Conservation (phyloP, 2,329 filamentous ascomycete genomes). For the Exophiala bonariae region DNA sequence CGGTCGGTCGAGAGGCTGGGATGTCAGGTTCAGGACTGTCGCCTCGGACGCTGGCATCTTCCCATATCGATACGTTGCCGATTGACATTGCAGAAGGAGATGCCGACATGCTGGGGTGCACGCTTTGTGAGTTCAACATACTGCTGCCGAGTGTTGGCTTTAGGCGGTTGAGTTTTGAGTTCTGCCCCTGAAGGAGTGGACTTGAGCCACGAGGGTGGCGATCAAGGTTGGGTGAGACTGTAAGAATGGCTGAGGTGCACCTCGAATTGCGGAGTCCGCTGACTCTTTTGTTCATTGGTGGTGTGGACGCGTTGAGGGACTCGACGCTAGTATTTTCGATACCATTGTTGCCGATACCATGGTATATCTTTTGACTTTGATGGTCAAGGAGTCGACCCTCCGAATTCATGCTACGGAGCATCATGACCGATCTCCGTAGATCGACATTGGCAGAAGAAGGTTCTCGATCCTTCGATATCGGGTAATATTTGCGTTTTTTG, state of each 20-base stretch:
- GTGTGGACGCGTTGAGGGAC: background rate
- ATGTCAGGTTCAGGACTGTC: slow-evolving; percentile 16
- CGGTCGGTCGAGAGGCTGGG: background rate
- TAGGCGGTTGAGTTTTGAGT: background rate
- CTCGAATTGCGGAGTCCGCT: slow-evolving; percentile 11
- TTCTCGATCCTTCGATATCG: slow-evolving; percentile 16
- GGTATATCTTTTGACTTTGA: slow-evolving; percentile 2
- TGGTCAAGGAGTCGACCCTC: slow-evolving; percentile 20
- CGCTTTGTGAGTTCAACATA: background rate
- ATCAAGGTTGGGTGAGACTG: slow-evolving; percentile 9
- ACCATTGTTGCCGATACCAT: background rate
- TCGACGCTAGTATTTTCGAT: background rate
- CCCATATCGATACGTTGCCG: slow-evolving; percentile 38
- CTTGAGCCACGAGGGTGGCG: slow-evolving; percentile 17
- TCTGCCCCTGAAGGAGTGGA: background rate
- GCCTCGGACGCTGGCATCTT: slow-evolving; percentile 33
- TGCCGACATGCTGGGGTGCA: slow-evolving; percentile 1
- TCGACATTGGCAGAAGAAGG: slow-evolving; percentile 31
- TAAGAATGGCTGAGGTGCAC: slow-evolving; percentile 10
- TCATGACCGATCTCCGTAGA: slow-evolving; percentile 35
- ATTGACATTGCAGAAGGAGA: slow-evolving; percentile 15
- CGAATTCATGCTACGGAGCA: slow-evolving; percentile 30
- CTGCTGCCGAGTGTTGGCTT: background rate
- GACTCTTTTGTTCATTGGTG: slow-evolving; percentile 13
- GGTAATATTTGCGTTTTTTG: slow-evolving; percentile 7